A percentile compares a stretch with the other conserved stretches of the same genome.
These are phyloP conservation scores for Mortierella antarctica DNA, from an alignment of 192 early-diverging fungal genomes.

Conservation along the genomic window DNA sequence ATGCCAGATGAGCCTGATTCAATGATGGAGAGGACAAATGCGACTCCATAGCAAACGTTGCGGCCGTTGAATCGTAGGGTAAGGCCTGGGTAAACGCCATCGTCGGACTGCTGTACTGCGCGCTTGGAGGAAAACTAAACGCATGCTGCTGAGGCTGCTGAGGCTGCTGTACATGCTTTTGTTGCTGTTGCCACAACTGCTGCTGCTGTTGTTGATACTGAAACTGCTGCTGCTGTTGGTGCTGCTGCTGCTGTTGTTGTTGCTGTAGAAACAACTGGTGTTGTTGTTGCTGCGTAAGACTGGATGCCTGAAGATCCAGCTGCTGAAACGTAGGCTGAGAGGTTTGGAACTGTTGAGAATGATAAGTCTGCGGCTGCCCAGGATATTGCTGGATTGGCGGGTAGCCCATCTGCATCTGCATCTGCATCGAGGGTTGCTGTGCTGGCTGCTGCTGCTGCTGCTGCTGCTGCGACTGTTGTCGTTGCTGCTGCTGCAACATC, in stretches of 20 bases:
- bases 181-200: constrained; percentile 12
- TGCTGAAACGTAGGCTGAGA: constrained; percentile 15
- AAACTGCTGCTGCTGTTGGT: not conserved
- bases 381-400: constrained; percentile 4
- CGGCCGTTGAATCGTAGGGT: constrained; percentile 17
- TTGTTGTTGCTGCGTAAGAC: constrained; percentile 25
- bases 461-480: constrained; percentile 18
- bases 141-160: constrained; percentile 26
- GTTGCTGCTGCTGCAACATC: constrained; percentile 32
- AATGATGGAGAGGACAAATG: constrained; percentile 9
- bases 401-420: constrained; percentile 20
- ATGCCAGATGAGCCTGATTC: constrained; percentile 6
- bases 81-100: constrained; percentile 29
- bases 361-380: constrained; percentile 7
- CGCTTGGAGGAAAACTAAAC: constrained; percentile 16
- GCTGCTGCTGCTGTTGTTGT: constrained; percentile 22
- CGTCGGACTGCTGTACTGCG: constrained; percentile 30
- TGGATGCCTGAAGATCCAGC: constrained; percentile 15
- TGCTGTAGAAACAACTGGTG: constrained; percentile 4
- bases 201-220: constrained; percentile 17
- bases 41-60: constrained; percentile 19
- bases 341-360: constrained; percentile 18
- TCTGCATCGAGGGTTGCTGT: constrained; percentile 8
- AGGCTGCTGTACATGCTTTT: constrained; percentile 8
- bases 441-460: constrained; percentile 27